phyloP scores from a whole-genome alignment of 2,329 filamentous ascomycete species.

The Fusarium sp. region DNA sequence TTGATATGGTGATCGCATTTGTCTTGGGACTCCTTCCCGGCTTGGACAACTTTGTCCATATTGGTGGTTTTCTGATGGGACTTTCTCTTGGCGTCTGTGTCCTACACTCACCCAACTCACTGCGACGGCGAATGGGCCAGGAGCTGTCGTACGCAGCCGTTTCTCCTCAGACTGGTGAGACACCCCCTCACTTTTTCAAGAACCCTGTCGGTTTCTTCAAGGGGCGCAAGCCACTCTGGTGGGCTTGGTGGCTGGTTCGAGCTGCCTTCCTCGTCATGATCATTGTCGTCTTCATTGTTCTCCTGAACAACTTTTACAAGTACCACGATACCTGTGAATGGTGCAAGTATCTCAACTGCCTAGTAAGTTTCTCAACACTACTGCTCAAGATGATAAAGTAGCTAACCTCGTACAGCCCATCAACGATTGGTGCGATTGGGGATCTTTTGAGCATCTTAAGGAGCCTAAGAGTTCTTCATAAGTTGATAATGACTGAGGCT shows the following conservation, averaged over 20 bases:
- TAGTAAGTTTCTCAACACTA: constrained; percentile 71
- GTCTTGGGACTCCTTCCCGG: constrained; percentile 91
- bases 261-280: constrained; percentile 82
- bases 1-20: constrained; percentile 91
- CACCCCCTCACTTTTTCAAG: constrained; percentile 67
- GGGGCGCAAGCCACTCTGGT: constrained; percentile 92
- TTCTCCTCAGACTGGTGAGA: constrained; percentile 60
- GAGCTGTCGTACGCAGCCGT: constrained; percentile 80
- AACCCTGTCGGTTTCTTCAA: constrained; percentile 86
- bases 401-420: constrained; percentile 62
- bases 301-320: constrained; percentile 92
- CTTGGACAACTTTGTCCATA: constrained; percentile 96
- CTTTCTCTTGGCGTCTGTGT: constrained; percentile 87
- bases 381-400: neutral
- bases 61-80: constrained; percentile 95
- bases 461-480: neutral
- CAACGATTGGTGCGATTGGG: constrained; percentile 74
- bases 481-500: neutral
- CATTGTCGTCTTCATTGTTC: constrained; percentile 84
- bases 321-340: constrained; percentile 78
- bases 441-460: constrained; percentile 48
- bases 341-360: constrained; percentile 95
- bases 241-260: constrained; percentile 94
- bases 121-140: constrained; percentile 79
- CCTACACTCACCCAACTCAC: constrained; percentile 85